phyloP scores from a whole-genome alignment of 1,139 yeast species.

The Zygoascus hellenicus region DNA sequence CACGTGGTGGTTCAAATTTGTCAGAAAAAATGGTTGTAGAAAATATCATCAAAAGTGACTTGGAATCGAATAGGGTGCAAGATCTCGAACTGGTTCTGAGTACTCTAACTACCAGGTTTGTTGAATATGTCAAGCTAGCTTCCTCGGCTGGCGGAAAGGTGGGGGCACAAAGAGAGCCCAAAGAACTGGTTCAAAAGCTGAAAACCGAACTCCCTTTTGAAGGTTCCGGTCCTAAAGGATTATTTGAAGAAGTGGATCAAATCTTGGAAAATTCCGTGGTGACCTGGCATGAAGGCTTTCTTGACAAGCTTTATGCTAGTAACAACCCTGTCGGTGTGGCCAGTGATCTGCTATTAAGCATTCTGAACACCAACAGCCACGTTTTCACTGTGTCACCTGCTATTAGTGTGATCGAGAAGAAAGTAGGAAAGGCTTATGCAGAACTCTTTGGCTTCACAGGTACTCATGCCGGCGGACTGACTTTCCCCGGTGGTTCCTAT shows the following conservation, averaged over 20 bases:
- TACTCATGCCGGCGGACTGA: constrained; percentile 66
- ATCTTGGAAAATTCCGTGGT: constrained; percentile 66
- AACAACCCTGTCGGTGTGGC: constrained; percentile 81
- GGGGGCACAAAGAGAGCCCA: constrained; percentile 37
- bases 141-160: constrained; percentile 27
- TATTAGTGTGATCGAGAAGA: constrained; percentile 66
- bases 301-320: constrained; percentile 79
- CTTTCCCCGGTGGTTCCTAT: constrained; percentile 86
- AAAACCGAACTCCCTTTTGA: constrained; percentile 30
- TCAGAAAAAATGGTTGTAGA: constrained; percentile 5
- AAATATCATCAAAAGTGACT: constrained; percentile 8
- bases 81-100: constrained; percentile 44
- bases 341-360: constrained; percentile 61
- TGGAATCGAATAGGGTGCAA: constrained; percentile 36
- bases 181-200: constrained; percentile 29
- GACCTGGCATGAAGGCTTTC: constrained; percentile 83
- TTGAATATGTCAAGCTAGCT: constrained; percentile 39
- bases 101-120: constrained; percentile 35
- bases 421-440: constrained; percentile 65
- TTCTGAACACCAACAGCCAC: constrained; percentile 78
- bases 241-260: constrained; percentile 48
- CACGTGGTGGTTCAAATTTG: background rate
- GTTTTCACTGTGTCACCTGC: constrained; percentile 86
- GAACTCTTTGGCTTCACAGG: constrained; percentile 53
- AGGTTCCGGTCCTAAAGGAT: constrained; percentile 39